These are phyloP conservation scores for Psilocybe cyanescens DNA, from an alignment of 768 basidiomycete genomes.

Conservation along the genomic window DNA sequence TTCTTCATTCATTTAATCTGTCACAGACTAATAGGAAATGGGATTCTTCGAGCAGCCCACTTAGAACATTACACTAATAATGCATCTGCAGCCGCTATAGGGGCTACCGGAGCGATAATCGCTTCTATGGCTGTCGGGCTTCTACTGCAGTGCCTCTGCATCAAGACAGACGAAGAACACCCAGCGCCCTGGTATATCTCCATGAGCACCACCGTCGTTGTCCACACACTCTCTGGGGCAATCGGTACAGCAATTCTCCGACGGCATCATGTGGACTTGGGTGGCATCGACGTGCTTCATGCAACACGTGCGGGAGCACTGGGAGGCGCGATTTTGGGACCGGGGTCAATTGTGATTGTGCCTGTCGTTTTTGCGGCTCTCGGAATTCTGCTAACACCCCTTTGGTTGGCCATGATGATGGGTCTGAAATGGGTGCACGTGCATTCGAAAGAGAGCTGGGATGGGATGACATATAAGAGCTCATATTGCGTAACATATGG, in stretches of 20 bases:
- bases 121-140: slow-evolving; percentile 13
- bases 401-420: slow-evolving; percentile 23
- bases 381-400: slow-evolving; percentile 21
- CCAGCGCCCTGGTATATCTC: slow-evolving; percentile 17
- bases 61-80: slow-evolving; percentile 21
- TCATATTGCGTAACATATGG: slow-evolving; percentile 24
- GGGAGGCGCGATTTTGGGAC: slow-evolving; percentile 24
- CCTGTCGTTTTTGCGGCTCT: slow-evolving; percentile 17
- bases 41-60: slow-evolving; percentile 20
- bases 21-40: slow-evolving; percentile 26
- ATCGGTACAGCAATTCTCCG: slow-evolving; percentile 25
- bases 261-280: slow-evolving; percentile 20
- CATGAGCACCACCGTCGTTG: slow-evolving; percentile 7
- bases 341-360: slow-evolving; percentile 15
- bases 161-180: slow-evolving; percentile 5
- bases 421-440: slow-evolving; percentile 24
- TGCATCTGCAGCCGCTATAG: slow-evolving; percentile 23
- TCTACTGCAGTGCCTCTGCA: slow-evolving; percentile 4
- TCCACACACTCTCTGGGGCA: slow-evolving; percentile 20
- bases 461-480: slow-evolving; percentile 15
- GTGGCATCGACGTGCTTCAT: slow-evolving; percentile 26
- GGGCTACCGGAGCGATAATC: slow-evolving; percentile 22
- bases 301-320: slow-evolving; percentile 28
- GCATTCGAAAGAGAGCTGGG: slow-evolving; percentile 23
- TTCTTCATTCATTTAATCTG: neutral